These are phyloP conservation scores for Mycena galopus DNA, from an alignment of 768 basidiomycete genomes.

Conservation along the genomic window DNA sequence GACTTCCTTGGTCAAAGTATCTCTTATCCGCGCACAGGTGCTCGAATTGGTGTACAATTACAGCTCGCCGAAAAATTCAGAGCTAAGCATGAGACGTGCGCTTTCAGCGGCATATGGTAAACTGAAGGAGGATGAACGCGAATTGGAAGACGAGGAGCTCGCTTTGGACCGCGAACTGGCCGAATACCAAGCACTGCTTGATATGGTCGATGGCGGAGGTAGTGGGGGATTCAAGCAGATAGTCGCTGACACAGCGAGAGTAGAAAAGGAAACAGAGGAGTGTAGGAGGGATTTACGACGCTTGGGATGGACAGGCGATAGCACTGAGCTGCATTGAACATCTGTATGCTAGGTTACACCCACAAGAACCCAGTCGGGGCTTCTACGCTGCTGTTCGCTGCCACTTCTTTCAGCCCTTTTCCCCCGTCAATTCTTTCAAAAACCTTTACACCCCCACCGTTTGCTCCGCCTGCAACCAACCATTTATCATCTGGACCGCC, in stretches of 20 bases:
- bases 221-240: constrained; percentile 59
- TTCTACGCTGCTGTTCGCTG: constrained; percentile 56
- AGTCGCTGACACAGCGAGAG: constrained; percentile 61
- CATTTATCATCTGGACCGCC: constrained; percentile 72
- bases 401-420: constrained; percentile 65
- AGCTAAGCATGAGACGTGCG: constrained; percentile 49
- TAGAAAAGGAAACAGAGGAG: constrained; percentile 64
- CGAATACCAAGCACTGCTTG: constrained; percentile 57
- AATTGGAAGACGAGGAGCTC: constrained; percentile 52
- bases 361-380: constrained; percentile 72
- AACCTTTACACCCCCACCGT: constrained; percentile 77
- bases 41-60: constrained; percentile 56
- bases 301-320: constrained; percentile 64
- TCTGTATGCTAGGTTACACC: constrained; percentile 44
- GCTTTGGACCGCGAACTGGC: constrained; percentile 54
- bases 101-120: constrained; percentile 47
- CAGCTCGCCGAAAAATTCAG: constrained; percentile 34
- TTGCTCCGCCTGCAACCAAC: constrained; percentile 73
- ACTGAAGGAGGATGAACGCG: constrained; percentile 51
- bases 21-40: constrained; percentile 57
- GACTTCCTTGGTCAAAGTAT: constrained; percentile 61
- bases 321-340: not conserved
- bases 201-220: constrained; percentile 55
- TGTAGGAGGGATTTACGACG: constrained; percentile 62
- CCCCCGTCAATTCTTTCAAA: constrained; percentile 77